phyloP scores from a whole-genome alignment of 2,329 filamentous ascomycete species.

The Dendryphion nanum region DNA sequence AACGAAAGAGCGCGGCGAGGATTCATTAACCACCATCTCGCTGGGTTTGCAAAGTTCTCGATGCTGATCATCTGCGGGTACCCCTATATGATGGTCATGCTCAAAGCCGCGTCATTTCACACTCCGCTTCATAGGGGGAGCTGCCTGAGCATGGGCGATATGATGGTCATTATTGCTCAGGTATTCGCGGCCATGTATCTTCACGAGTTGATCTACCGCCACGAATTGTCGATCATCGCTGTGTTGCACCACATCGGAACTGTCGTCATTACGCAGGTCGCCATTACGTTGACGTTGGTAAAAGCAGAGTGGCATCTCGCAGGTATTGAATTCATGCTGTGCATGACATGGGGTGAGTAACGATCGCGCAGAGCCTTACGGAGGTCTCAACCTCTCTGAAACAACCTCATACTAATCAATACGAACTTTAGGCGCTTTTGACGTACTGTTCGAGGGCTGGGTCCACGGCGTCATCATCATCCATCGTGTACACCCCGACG shows the following conservation, averaged over 20 bases:
- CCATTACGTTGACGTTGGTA: constrained; percentile 39
- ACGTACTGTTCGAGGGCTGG: constrained; percentile 48
- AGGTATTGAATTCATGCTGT: constrained; percentile 37
- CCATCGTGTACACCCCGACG: constrained; percentile 41
- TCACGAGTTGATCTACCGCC: constrained; percentile 46
- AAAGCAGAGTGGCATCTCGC: background rate
- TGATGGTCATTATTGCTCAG: constrained; percentile 37
- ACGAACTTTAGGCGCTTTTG: constrained; percentile 42
- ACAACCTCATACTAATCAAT: background rate
- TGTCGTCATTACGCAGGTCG: constrained; percentile 43
- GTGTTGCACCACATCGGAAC: constrained; percentile 44
- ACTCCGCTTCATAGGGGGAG: constrained; percentile 16
- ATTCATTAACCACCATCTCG: constrained; percentile 50
- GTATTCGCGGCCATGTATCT: constrained; percentile 48
- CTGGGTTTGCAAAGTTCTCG: constrained; percentile 42
- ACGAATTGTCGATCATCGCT: constrained; percentile 42
- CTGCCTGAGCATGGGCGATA: background rate
- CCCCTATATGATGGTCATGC: constrained; percentile 42
- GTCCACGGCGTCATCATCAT: constrained; percentile 48
- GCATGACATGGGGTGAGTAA: constrained; percentile 40
- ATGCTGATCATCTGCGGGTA: constrained; percentile 42
- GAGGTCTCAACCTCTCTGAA: no score
- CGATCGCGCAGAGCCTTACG: no score
- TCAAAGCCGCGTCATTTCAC: constrained; percentile 32
- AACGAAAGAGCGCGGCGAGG: constrained; percentile 38